Evolutionary conservation across 345 rosid genomes (phyloP).

Genomic region (Balakata baccata): DNA sequence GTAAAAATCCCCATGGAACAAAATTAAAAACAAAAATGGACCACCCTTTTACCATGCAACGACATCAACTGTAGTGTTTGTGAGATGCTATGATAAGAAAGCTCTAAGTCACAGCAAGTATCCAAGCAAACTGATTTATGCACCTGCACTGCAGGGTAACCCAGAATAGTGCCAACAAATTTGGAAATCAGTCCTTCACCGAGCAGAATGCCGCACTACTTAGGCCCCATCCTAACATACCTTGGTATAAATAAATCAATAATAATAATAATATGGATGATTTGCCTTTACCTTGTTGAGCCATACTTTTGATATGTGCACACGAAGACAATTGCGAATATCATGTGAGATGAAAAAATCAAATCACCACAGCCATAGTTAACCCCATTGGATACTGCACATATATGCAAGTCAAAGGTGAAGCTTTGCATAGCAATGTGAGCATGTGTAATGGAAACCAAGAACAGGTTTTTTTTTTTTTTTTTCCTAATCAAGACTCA

Average conservation of each 20-base stretch:
- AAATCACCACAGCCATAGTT: slow-evolving; percentile 93
- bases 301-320: slow-evolving; percentile 90
- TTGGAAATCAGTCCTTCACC: background rate
- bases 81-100: slow-evolving; percentile 82
- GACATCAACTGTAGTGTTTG: slow-evolving; percentile 87
- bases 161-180: background rate
- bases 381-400: slow-evolving; percentile 86
- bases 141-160: slow-evolving; percentile 61
- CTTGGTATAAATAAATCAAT: background rate
- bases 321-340: slow-evolving; percentile 87
- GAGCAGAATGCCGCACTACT: background rate
- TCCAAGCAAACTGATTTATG: slow-evolving; percentile 80
- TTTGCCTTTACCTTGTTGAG: slow-evolving; percentile 57
- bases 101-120: slow-evolving; percentile 71
- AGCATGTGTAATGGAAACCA: background rate
- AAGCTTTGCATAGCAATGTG: background rate
- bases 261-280: background rate
- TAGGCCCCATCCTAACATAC: background rate
- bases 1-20: background rate
- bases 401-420: slow-evolving; percentile 26
- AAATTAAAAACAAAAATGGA: background rate
- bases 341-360: slow-evolving; percentile 98
- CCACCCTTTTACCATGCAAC: slow-evolving; percentile 69
- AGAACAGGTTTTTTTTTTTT: background rate
- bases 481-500: slow-evolving; percentile 26